These are phyloP conservation scores for Thelonectria discophora DNA, from an alignment of 2,329 filamentous ascomycete species.

Conservation along the genomic window DNA sequence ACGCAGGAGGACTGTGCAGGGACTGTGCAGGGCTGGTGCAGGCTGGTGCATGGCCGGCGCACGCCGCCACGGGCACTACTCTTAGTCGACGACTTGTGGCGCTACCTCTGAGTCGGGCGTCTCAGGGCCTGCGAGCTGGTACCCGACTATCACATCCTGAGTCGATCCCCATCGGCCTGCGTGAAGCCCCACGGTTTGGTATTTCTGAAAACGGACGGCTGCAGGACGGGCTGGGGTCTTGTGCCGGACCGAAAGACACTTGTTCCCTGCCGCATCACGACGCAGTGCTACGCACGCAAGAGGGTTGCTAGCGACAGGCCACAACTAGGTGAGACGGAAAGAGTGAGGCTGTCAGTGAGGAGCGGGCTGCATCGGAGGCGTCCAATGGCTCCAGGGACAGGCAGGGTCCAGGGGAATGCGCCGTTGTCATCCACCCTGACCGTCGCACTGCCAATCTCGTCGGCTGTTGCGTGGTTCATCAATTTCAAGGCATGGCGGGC, in stretches of 20 bases:
- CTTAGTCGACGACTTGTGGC: conserved; percentile 2
- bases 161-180: neutral
- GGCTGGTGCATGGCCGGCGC: too few relatives aligned
- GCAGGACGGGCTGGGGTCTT: conserved; percentile 31
- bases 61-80: neutral
- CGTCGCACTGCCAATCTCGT: conserved; percentile 36
- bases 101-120: neutral
- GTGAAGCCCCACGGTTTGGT: conserved; percentile 17
- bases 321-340: conserved; percentile 23
- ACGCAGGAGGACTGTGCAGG: conserved; percentile 25
- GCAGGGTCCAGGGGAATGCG: conserved; percentile 28
- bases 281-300: conserved; percentile 39
- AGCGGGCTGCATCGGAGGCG: conserved; percentile 33
- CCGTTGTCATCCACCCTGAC: conserved; percentile 30
- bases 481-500: neutral
- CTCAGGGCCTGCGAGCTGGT: neutral
- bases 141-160: conserved; percentile 3
- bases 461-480: conserved; percentile 36
- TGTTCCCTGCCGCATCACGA: conserved; percentile 29
- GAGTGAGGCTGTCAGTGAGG: conserved; percentile 41
- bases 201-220: conserved; percentile 40
- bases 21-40: too few relatives aligned
- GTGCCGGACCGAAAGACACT: conserved; percentile 29
- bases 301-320: conserved; percentile 29
- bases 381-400: conserved; percentile 32